Base-by-base conservation (phyloP, 2,329 filamentous ascomycete species). In the Magnaporthales sp. region DNA sequence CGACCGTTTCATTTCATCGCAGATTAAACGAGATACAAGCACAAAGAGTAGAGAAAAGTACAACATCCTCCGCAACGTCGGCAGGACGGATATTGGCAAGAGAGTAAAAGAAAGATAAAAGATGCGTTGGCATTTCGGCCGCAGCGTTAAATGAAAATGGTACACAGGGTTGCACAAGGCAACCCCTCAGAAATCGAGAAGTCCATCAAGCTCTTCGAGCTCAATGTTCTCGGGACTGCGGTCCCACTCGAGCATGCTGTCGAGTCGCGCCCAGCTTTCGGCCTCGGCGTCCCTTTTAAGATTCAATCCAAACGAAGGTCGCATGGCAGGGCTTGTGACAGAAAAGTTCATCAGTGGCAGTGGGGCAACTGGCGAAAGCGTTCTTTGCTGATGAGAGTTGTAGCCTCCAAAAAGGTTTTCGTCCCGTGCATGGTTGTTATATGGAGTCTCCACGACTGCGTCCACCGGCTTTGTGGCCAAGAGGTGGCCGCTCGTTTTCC, bases 171-270 rank as follows among this genome's bases (percentile, higher is more conserved):
- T 60, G 10, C 56, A 27, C 26, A 13, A 27, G 29, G 24, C 24
- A 3, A 60, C 26, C 30, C 31, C 68, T 83, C 79, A 92, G 76
- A 88, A 92, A 71, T 86, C 89, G 74, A 91, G 89, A 73, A 97
- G 85, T 72, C 91, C 88, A 74, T 98, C 94, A 27, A 98, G 87
- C 81, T 99, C 95, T 62, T 97, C 92, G 63, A 98, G 86, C 76
- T 96, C 93, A 71, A 98, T 89, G 70, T 88, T 91, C 80, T 98
- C 95, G 1, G 93, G 93, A 75, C 89, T 92, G 75, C 84, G 84
- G 73, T 90, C 89, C 79, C 86, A 86, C 71, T 87, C 84, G 67
- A 82, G 74, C 68, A 79, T 74, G 68, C 72, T 73, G 66, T 82
- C 81, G 15, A 82, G 68, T 69, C 80, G 80, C 51, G 77, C 74